These are phyloP conservation scores for Penicillium atrosanguineum DNA, from an alignment of 495 filamentous ascomycete species.

Conservation along the genomic window DNA sequence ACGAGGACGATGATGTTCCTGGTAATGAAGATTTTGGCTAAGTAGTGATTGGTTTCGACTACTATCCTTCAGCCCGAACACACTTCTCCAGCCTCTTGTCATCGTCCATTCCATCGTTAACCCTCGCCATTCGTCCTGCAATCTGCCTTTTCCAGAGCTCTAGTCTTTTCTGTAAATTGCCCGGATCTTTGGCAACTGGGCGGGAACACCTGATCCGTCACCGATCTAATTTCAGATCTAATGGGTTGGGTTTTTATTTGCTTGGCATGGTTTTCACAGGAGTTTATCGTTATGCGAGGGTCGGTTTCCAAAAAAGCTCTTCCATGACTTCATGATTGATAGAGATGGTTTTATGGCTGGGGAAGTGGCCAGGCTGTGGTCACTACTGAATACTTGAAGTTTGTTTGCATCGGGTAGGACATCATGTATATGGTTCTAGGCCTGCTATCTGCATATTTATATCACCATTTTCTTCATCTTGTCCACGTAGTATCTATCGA, in stretches of 20 bases:
- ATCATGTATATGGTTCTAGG: slow-evolving; percentile 4
- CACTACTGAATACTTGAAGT: slow-evolving; percentile 9
- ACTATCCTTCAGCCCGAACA: slow-evolving; percentile 14
- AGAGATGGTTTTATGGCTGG: slow-evolving; percentile 14
- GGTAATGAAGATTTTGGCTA: slow-evolving; percentile 16
- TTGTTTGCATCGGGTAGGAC: slow-evolving; percentile 8
- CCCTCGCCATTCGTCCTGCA: slow-evolving; percentile 16
- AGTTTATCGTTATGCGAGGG: slow-evolving; percentile 14
- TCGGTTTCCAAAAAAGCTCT: slow-evolving; percentile 27
- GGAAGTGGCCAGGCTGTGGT: slow-evolving; percentile 1
- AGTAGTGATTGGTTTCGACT: slow-evolving; percentile 36
- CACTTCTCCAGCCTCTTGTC: slow-evolving; percentile 13
- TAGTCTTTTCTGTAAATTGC: background rate
- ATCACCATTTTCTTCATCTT: background rate
- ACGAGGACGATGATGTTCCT: slow-evolving; percentile 40
- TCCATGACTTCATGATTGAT: slow-evolving; percentile 20
- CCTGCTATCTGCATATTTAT: background rate
- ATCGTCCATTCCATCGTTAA: slow-evolving; percentile 3
- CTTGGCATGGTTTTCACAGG: slow-evolving; percentile 22
- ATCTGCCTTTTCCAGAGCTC: slow-evolving; percentile 7
- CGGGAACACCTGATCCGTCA: slow-evolving; percentile 7
- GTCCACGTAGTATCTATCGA: background rate
- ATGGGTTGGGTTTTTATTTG: slow-evolving; percentile 9
- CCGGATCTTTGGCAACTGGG: slow-evolving; percentile 1
- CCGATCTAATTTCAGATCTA: slow-evolving; percentile 4